Evolutionary conservation across 345 rosid genomes (phyloP).

Genomic region (Syzygium aromaticum): DNA sequence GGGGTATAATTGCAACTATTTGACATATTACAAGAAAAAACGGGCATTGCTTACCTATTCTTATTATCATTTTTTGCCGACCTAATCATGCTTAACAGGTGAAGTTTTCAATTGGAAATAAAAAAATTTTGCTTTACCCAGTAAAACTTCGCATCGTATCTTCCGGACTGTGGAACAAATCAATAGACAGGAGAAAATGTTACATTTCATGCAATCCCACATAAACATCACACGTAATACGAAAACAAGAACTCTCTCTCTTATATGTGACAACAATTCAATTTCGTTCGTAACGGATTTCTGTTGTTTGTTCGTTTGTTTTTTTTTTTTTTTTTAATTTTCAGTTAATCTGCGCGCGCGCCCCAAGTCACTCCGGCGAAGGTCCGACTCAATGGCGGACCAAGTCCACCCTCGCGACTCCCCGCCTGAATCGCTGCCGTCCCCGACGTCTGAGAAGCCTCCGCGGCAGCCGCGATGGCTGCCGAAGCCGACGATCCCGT

Average conservation of each 20-base stretch:
- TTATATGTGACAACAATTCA: neutral
- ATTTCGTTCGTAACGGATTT: neutral
- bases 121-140: neutral
- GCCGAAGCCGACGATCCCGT: neutral
- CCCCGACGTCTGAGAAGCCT: neutral
- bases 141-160: neutral
- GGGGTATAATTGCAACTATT: neutral
- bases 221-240: too few relatives aligned
- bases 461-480: neutral
- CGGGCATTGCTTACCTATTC: neutral
- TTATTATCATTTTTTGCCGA: too few relatives aligned
- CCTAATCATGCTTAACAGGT: too few relatives aligned
- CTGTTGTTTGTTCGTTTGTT: neutral
- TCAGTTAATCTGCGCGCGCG: neutral
- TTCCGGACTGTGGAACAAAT: neutral
- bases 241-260: too few relatives aligned
- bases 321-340: neutral
- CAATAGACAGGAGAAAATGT: neutral
- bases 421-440: neutral
- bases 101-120: too few relatives aligned
- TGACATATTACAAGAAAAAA: neutral
- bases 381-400: slow-evolving; percentile 14
- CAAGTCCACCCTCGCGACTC: slow-evolving; percentile 22
- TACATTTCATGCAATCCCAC: too few relatives aligned
- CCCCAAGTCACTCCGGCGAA: neutral